Base-by-base conservation (phyloP, 148 eudicot species). In the Dianthus caryophyllus region DNA sequence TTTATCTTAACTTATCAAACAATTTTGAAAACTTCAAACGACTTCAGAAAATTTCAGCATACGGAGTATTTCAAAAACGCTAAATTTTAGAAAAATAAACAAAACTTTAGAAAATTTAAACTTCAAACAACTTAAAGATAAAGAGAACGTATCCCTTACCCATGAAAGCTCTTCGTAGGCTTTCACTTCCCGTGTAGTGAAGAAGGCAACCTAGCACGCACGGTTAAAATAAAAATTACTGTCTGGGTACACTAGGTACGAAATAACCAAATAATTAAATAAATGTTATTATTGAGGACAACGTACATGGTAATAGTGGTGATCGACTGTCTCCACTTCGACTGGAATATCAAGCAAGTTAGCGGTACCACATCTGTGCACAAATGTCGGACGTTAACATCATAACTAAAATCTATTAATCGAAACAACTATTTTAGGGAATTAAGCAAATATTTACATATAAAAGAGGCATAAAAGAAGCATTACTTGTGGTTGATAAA, bases 281-380 rank as follows among this genome's bases (percentile, higher is more conserved):
- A 54, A 54, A 20, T 31, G 27, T 25, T 20, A 43, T 63, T 22
- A 44, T 26, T 52, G 43, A 61, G 54, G 33, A 71, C 56, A 21
- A 1, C 77, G 39, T 87, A 85, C 89, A 74, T 83, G 89, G 73
- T 87, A 87, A 68, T 84, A 87, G 57, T 87, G 93, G 26, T 80
- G 93, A 81, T 87, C 93, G 25, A 80, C 85, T 17, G 85, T 79
- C 77, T 87, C 93, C 31, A 85, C 79, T 78, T 83, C 81, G 22
- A 87, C 89, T 5, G 93, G 93, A 67, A 87, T 70, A 52, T 77
- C 85, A 15, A 85, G 49, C 79, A 87, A 73, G 75, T 83, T 87
- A 70, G 78, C 79, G 70, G 74, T 80, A 65, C 46, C n/a, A 76
- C 89, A 87, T 77, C 92, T 87, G 50, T 16, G 59, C 9, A 18